These are phyloP conservation scores for Rhizoclosmatium sp. DNA, from an alignment of 192 early-diverging fungal species.

Conservation along the genomic window DNA sequence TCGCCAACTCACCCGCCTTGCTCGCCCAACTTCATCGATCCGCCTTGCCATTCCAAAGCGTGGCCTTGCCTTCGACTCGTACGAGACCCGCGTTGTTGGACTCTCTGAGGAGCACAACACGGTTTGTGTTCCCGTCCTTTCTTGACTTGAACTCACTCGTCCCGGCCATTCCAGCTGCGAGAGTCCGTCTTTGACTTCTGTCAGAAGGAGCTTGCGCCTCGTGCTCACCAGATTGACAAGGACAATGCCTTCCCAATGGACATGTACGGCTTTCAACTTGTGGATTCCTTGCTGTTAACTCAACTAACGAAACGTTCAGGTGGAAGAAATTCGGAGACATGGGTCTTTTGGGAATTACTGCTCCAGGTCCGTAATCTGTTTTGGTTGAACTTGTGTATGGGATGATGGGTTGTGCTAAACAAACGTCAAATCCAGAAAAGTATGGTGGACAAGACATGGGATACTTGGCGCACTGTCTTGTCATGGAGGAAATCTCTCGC, in stretches of 20 bases:
- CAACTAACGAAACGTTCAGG: conserved; percentile 58
- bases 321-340: conserved; percentile 97
- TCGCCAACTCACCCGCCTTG: background rate
- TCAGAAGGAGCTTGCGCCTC: conserved; percentile 80
- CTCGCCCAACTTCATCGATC: background rate
- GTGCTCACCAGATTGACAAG: conserved; percentile 83
- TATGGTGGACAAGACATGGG: conserved; percentile 91
- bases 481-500: conserved; percentile 93
- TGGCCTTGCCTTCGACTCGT: conserved; percentile 58
- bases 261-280: background rate
- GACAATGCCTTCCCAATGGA: conserved; percentile 87
- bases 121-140: conserved; percentile 39
- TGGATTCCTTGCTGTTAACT: background rate
- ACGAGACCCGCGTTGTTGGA: conserved; percentile 80
- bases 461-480: conserved; percentile 88
- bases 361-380: conserved; percentile 51
- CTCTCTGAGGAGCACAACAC: conserved; percentile 75
- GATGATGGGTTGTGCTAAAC: no score
- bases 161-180: conserved; percentile 62
- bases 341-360: conserved; percentile 94
- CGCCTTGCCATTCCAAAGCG: background rate
- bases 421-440: conserved; percentile 52
- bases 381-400: no score
- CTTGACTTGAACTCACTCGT: background rate
- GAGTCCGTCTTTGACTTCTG: conserved; percentile 78